Base-by-base conservation (phyloP, 2,329 filamentous ascomycete species). In the Pseudogymnoascus sp. region DNA sequence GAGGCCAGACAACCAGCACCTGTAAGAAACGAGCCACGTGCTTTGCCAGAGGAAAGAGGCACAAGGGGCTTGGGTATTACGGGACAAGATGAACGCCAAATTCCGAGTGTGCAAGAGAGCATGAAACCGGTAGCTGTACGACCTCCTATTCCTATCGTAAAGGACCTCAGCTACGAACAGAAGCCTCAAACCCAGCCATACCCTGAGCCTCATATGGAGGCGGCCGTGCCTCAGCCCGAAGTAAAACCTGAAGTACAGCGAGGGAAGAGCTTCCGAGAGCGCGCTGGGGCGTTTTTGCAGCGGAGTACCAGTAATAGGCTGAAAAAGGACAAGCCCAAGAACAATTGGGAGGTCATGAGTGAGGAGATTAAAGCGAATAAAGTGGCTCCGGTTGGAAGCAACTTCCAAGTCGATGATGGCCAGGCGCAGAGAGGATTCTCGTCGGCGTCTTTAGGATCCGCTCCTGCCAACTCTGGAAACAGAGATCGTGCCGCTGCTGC, bases 181-280 rank as follows among this genome's bases (percentile, higher is more conserved):
- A 47, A 47, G 22, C 41, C 41, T 28, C 41, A 28, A 47, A 4
- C 25, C 41, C 41, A 47, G 41, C 41, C 41, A 28, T 22, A 47
- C 2, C 6, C 22, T 25, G 41, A 47, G 20, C 41, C 41, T 47
- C 20, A 28, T 4, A 28, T 7, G 5, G 33, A 18, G 25, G 14
- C 20, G 50, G 28, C 35, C 6, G 30, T 12, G 6, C 25, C 22
- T 38, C 25, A 61, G 15, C 18, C 43, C 11, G 61, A 62, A 6
- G 22, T 25, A 7, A 22, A 9, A 47, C 30, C 58, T 3, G 39
- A 3, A 4, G 15, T 25, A 3, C 78, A 80, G 68, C 79, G 82
- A 58, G 82, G 83, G 59, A 68, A 83, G 39, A 86, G 83, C 71
- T 83, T 84, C 71, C 80, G 82, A n/a, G 83, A 86, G 64, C 78